Percentiles rank a stretch among this genome's conserved stretches.
Conservation (phyloP, 192 early-diverging fungal genomes). For the Umbelopsis sp. region DNA sequence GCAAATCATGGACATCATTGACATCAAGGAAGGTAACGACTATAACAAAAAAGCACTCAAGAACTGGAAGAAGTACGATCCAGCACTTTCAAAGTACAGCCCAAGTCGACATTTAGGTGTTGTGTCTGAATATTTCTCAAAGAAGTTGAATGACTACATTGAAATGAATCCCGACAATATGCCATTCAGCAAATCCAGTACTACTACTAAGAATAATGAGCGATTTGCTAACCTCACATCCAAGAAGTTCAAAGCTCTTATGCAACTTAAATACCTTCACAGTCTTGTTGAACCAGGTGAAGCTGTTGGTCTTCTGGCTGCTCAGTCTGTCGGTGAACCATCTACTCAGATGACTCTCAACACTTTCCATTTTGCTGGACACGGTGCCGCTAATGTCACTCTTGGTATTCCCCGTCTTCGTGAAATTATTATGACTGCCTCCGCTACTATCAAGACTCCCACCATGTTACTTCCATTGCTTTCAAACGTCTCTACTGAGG, state of each 20-base stretch:
- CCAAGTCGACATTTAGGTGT: slow-evolving; percentile 87
- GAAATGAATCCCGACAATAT: slow-evolving; percentile 76
- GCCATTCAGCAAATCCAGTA: slow-evolving; percentile 48
- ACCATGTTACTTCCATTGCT: slow-evolving; percentile 88
- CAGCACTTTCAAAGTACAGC: slow-evolving; percentile 76
- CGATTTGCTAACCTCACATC: slow-evolving; percentile 58
- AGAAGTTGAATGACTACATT: slow-evolving; percentile 63
- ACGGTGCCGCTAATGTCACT: slow-evolving; percentile 98
- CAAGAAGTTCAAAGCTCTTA: slow-evolving; percentile 85
- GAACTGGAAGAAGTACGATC: slow-evolving; percentile 71
- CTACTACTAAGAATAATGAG: slow-evolving; percentile 54
- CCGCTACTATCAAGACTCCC: slow-evolving; percentile 86
- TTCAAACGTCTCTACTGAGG: slow-evolving; percentile 62
- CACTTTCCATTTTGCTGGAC: slow-evolving; percentile 99
- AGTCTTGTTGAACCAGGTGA: slow-evolving; percentile 97
- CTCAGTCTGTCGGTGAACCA: slow-evolving; percentile 97
- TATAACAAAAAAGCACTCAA: slow-evolving; percentile 80
- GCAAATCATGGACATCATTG: slow-evolving; percentile 62
- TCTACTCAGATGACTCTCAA: slow-evolving; percentile 99
- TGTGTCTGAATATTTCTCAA: slow-evolving; percentile 85
- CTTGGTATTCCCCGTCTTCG: slow-evolving; percentile 99
- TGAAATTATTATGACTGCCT: slow-evolving; percentile 99
- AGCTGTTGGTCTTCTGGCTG: slow-evolving; percentile 95
- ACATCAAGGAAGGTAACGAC: slow-evolving; percentile 70
- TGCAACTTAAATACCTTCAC: slow-evolving; percentile 95